A percentile compares a stretch with the other conserved stretches of the same genome.
Evolutionary conservation across 2,329 filamentous ascomycete species (phyloP).

Genomic region (Lachnellula hyalina): DNA sequence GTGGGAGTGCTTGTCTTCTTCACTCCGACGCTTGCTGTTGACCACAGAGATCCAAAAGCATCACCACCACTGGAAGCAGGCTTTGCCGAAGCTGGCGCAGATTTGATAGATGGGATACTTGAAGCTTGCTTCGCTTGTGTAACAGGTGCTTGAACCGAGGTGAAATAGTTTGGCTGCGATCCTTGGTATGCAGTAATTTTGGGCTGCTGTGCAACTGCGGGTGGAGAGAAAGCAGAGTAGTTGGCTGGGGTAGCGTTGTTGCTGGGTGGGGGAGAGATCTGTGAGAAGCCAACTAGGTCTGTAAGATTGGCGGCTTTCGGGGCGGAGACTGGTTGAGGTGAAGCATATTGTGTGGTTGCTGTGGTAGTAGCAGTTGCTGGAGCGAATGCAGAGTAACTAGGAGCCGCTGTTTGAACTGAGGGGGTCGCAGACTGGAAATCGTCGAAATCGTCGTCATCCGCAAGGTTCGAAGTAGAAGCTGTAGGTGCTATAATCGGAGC

Average conservation of each 20-base stretch:
- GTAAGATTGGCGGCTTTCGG: constrained; percentile 75
- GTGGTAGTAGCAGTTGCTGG: constrained; percentile 47
- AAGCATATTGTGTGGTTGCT: constrained; percentile 65
- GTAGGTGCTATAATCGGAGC: constrained; percentile 38
- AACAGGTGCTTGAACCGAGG: constrained; percentile 58
- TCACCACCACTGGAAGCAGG: constrained; percentile 65
- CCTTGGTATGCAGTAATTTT: constrained; percentile 63
- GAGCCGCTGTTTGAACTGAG: constrained; percentile 39
- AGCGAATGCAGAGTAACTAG: constrained; percentile 34
- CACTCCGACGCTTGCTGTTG: constrained; percentile 59
- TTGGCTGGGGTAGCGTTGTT: constrained; percentile 50
- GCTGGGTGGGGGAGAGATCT: constrained; percentile 69
- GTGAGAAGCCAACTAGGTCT: constrained; percentile 73
- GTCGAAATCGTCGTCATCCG: constrained; percentile 90
- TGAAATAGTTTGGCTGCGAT: constrained; percentile 88
- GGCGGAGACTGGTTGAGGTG: constrained; percentile 79
- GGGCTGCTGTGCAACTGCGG: constrained; percentile 38
- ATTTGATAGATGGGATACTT: constrained; percentile 38
- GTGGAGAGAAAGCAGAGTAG: constrained; percentile 57
- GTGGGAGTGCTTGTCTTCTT: constrained; percentile 64
- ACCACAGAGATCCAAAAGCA: constrained; percentile 86
- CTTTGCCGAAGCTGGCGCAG: constrained; percentile 45
- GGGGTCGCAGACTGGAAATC: constrained; percentile 89
- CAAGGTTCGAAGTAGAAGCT: constrained; percentile 39
- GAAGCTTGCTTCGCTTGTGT: constrained; percentile 30